Conservation (phyloP, 176 grass and related monocot species). For the Otatea glauca region DNA sequence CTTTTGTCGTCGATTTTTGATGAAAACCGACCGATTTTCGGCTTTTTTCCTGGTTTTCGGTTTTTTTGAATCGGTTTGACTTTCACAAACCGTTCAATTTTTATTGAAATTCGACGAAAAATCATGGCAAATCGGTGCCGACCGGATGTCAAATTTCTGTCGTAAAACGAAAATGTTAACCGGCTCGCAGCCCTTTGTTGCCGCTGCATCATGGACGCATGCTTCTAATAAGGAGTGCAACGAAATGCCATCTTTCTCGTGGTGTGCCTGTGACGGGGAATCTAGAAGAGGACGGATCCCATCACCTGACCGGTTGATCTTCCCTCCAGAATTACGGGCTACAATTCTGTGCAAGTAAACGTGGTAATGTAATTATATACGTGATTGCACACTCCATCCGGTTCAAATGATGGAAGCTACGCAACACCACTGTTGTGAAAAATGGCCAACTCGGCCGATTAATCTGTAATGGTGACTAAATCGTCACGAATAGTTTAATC, state of each 20-base stretch:
- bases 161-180: too few relatives aligned
- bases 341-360: neutral
- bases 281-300: neutral
- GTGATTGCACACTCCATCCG: neutral
- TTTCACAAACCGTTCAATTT: too few relatives aligned
- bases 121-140: too few relatives aligned
- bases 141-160: too few relatives aligned
- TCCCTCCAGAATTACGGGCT: neutral
- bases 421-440: neutral
- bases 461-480: too few relatives aligned
- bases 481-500: too few relatives aligned
- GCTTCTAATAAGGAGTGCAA: constrained; percentile 32
- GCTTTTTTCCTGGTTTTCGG: too few relatives aligned
- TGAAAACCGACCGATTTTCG: too few relatives aligned
- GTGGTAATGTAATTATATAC: neutral
- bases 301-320: neutral
- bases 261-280: neutral
- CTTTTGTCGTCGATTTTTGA: too few relatives aligned
- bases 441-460: too few relatives aligned
- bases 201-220: constrained; percentile 58
- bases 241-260: neutral
- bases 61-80: too few relatives aligned
- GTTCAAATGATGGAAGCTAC: neutral
- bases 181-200: constrained; percentile 50
- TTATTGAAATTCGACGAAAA: too few relatives aligned